Evolutionary conservation across 169 alveolate species (phyloP), one percentile per base, ranked within the genome.

Genomic region (Babesia sp.): DNA sequence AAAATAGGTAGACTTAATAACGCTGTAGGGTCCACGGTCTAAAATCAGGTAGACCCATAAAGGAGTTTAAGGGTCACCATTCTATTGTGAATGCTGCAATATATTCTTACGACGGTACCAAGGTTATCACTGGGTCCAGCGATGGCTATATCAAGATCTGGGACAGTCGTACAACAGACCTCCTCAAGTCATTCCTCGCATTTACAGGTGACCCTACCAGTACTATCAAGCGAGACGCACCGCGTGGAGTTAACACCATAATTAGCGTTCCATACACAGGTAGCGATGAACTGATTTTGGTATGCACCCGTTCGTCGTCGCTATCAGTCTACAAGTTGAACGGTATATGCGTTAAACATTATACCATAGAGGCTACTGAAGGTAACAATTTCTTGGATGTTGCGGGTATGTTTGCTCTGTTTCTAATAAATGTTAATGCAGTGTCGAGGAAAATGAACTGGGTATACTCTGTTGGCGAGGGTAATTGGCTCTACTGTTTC

Each of bases 91-190:
- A 84, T 68, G 70, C 91, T 3, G 76, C 84, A 36, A 57, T 82
- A 14, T 89, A 89, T 31, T 76, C 90, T 8, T 71, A 54, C 37
- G 87, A 79, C 56, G 90, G 90, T 41, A 76, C 90, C 0, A 84
- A 61, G 66, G 89, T 89, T n/a, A 84, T 89, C 56, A 84, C 91
- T 26, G 93, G 90, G 3, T 81, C 91, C 22, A 86, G 90, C 55
- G 91, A 89, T 51, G 93, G 93, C 8, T 84, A 83, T 59, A 82
- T 89, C 51, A 84, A 59, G 73, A 58, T 89, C 71, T 89, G 90
- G 87, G 89, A 89, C 68, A 75, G 87, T 48, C 83, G 86, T 61
- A 84, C 80, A 3, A 70, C 86, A 53, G 91, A 89, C 44, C 69
- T 89, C 48, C 67, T 89, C 37, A 64, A 77, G 66, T 75, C 93